Base-by-base conservation (phyloP, 257 asterid genomes). In the Verbena officinalis region DNA sequence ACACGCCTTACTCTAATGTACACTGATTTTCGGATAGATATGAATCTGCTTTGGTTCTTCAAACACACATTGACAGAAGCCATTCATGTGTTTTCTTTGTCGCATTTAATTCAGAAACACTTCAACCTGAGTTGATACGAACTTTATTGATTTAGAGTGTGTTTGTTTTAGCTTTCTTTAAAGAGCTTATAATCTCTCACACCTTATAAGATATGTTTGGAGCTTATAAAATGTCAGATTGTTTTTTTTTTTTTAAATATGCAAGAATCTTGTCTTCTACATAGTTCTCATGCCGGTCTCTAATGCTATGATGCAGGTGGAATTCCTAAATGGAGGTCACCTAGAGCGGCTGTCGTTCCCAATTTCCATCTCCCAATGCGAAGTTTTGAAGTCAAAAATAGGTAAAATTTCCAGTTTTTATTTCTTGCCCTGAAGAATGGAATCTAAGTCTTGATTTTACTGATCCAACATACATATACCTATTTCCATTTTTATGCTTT, bases 281-380 rank as follows among this genome's bases (percentile, higher is more conserved):
- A 14, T 10, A 9, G 10, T 36, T 33, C 61, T 81, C 45, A 70
- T 55, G 22, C 36, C 22, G 22, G 12, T 71, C 62, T 66, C 55
- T 9, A 16, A 43, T 77, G 71, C 67, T 23, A 55, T 65, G 43
- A 62, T 74, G 57, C 81, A 86, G 96, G 72, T 42, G 75, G 77
- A 75, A 8, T 67, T 62, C 80, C 73, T 38, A 81, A 70, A 55
- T 89, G 97, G 94, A 83, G 80, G 63, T 69, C 89, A 0, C 89
- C 93, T 10, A 63, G 78, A 80, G 97, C 97, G 31, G 97, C 95
- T 2, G 80, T 82, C 46, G 15, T 78, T 55, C 85, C 92, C 61
- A 77, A 83, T 75, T 62, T 85, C 69, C 97, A 92, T 78, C 97
- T 89, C 20, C 98, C 97, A 8, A 92, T 89, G 98, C 87, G 95